Evolutionary conservation across 179 eudicot species (phyloP), one percentile per base, ranked within the genome.

Genomic region (Beta macrorhiza): DNA sequence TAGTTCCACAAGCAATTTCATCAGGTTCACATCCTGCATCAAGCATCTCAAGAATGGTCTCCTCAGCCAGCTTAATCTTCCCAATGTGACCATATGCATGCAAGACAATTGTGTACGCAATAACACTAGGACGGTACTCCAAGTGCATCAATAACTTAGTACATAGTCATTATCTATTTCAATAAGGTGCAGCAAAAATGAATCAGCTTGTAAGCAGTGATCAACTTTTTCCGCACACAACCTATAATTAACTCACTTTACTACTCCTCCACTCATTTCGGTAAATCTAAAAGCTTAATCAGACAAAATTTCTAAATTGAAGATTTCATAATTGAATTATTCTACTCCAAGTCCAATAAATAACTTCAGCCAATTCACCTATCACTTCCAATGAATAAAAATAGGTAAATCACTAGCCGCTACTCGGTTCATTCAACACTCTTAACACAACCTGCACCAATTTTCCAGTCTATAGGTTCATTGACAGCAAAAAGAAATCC

Each of bases 21-120:
- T 95, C 99, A 8, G 99, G 99, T 78, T 95, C 98, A 84, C 98
- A 93, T 77, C 97, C 98, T 1, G 89, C 89, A 85, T 95, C 99
- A 84, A 95, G 98, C 97, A 95, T 95, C 91, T 95, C 99, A 84
- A 95, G 83, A 82, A 95, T 93, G 20, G 91, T 89, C 84, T 92
- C 90, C 82, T 95, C 97, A 7, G 99, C 92, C 57, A 95, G 92
- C 87, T 87, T 91, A 76, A 95, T 86, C 88, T 95, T 95, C 67
- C 98, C 99, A 85, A 89, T 91, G 92, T 91, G 95, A 70, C 99
- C 98, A 78, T 93, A 95, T 17, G 91, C 89, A 61, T 97, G 98
- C 77, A 95, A 87, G 77, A 91, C 89, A 76, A 95, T 90, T 17
- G 99, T 95, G 80, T 95, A 95, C 37, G 87, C 95, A 61, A 95